Conservation (phyloP, 2,329 filamentous ascomycete species). For the Xylaria digitata region DNA sequence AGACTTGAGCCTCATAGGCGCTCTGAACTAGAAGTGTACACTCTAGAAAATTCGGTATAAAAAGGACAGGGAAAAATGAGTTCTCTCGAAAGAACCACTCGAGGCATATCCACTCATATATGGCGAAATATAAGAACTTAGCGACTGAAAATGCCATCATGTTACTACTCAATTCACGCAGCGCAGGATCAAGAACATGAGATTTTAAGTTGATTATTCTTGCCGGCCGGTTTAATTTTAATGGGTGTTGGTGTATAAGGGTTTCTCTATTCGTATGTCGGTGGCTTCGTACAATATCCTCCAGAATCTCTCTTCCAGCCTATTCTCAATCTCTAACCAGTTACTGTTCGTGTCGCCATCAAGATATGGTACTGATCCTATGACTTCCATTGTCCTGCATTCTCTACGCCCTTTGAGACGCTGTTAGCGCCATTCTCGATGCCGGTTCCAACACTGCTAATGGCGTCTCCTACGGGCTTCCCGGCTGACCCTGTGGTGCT, state of each 20-base stretch:
- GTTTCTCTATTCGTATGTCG: neutral
- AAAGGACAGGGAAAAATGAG: neutral
- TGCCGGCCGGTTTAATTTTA: neutral
- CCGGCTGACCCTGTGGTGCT: conserved; percentile 58
- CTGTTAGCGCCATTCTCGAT: conserved; percentile 57
- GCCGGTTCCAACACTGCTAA: conserved; percentile 57
- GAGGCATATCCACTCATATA: neutral
- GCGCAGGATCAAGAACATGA: neutral
- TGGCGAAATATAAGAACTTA: too few species aligned
- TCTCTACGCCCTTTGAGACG: conserved; percentile 60
- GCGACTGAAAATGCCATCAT: neutral
- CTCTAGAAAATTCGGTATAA: neutral
- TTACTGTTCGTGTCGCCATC: neutral
- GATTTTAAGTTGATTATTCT: neutral
- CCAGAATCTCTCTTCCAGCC: neutral
- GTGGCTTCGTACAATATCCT: neutral
- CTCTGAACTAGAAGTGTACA: neutral
- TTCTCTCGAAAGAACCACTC: too few species aligned
- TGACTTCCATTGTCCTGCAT: conserved; percentile 49
- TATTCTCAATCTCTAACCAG: neutral
- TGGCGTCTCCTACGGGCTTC: conserved; percentile 60
- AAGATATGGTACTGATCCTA: neutral
- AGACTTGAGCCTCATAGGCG: neutral
- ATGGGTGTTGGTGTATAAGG: conserved; percentile 5
- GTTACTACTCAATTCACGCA: neutral